These are phyloP conservation scores for Dalbergia cultrata DNA, from an alignment of 306 rosid genomes.

Conservation along the genomic window DNA sequence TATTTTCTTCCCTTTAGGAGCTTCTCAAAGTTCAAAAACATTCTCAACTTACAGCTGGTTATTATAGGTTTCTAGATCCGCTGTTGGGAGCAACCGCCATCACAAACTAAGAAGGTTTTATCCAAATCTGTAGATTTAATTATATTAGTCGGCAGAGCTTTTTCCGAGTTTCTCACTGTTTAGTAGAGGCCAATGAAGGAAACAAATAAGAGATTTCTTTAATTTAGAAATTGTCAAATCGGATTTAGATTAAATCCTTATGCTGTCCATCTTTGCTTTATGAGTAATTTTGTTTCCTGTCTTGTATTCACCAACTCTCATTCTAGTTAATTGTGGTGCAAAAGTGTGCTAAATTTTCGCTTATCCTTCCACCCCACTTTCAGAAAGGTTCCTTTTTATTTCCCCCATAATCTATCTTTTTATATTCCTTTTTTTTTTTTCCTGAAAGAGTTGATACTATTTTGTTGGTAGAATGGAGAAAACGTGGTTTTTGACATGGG, in stretches of 20 bases:
- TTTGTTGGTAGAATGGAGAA: constrained; percentile 50
- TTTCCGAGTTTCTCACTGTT: background rate
- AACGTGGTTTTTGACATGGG: constrained; percentile 40
- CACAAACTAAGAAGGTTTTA: background rate
- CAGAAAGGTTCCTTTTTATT: constrained; percentile 24
- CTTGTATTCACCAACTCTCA: background rate
- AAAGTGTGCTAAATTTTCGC: constrained; percentile 10
- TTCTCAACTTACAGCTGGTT: constrained; percentile 1
- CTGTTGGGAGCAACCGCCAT: background rate
- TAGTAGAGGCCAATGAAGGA: background rate
- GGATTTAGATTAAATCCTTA: background rate
- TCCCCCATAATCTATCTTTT: background rate
- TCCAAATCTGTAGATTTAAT: background rate
- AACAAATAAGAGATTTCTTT: background rate
- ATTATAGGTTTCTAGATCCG: constrained; percentile 33
- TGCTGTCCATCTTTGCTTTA: background rate
- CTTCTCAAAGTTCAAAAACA: background rate
- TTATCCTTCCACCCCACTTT: constrained; percentile 28
- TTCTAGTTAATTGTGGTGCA: background rate
- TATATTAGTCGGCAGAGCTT: background rate
- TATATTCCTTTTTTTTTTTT: background rate
- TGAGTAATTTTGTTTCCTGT: background rate
- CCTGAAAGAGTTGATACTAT: background rate
- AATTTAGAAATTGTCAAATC: background rate
- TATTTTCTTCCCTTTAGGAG: background rate